Evolutionary conservation across 768 basidiomycete species (phyloP), one percentile per base, ranked within the genome.

Genomic region (Termitomyces titanicus): DNA sequence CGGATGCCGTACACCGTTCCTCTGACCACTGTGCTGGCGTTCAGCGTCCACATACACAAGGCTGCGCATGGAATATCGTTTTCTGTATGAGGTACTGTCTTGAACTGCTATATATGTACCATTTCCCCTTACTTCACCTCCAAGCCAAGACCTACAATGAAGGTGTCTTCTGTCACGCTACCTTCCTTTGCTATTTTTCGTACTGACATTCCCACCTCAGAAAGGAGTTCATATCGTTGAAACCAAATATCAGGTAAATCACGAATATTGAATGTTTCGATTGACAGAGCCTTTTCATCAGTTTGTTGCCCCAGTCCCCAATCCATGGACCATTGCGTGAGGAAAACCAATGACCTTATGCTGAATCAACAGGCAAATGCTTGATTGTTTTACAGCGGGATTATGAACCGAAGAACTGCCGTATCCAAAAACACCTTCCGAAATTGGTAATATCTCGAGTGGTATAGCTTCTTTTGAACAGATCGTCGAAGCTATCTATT

Each of bases 281-380:
- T 44, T 47, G n/a, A 38, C 27, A 60, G 59, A 60, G 13, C 46
- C 33, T 33, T 49, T 43, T 11, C 55, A 60, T 37, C 59, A 55
- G 22, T 60, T 40, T 18, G 25, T 57, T 38, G 27, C 53, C 7
- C 59, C 59, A 22, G 35, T 42, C 5, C 40, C 10, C 22, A 29
- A 54, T 54, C 25, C 59, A 56, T 42, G 59, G 59, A 44, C 59
- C 59, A 47, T 60, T 56, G 29, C 59, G 59, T 60, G n/a, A 48
- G 56, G 31, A 24, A 25, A 24, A 33, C 18, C 22, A 11, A 42
- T 25, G 24, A 20, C 17, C 39, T 15, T 12, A 25, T 24, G 13
- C 20, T 17, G 8, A 20, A 43, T 15, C 40, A 11, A 54, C 44
- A 10, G 13, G 22, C 12, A n/a, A 38, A 20, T 34, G 4, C 35